Percentiles rank a stretch among this genome's conserved stretches.
These are phyloP conservation scores for Xylariaceae sp. DNA, from an alignment of 2,329 filamentous ascomycete genomes.

Conservation along the genomic window DNA sequence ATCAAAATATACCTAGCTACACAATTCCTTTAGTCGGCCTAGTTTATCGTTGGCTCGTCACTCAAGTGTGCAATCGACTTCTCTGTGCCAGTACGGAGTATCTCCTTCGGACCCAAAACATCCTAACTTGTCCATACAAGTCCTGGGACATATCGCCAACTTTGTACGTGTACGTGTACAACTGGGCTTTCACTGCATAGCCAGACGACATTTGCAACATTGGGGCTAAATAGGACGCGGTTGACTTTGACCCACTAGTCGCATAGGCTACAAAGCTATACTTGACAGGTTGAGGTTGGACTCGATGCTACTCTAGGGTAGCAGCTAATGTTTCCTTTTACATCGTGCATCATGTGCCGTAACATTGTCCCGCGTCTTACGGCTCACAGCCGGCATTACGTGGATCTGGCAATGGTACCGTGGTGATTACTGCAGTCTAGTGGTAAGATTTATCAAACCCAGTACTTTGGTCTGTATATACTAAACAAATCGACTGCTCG, in stretches of 20 bases:
- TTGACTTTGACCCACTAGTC: constrained; percentile 12
- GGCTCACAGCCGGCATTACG: constrained; percentile 10
- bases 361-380: constrained; percentile 20
- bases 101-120: neutral
- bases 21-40: neutral
- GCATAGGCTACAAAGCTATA: neutral
- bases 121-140: constrained; percentile 1
- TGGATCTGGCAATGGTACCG: constrained; percentile 13
- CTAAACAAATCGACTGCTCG: too few relatives aligned
- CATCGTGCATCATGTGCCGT: constrained; percentile 12
- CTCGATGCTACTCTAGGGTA: constrained; percentile 7
- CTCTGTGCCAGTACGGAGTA: constrained; percentile 3
- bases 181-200: constrained; percentile 5
- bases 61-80: constrained; percentile 4
- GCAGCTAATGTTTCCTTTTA: constrained; percentile 3
- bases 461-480: neutral
- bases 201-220: constrained; percentile 8
- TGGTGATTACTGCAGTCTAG: too few relatives aligned
- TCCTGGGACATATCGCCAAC: constrained; percentile 8
- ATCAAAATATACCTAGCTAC: neutral
- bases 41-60: neutral
- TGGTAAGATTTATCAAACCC: neutral
- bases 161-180: neutral
- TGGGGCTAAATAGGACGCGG: constrained; percentile 19
- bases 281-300: neutral